These are phyloP conservation scores for Hansenula lynferdii DNA, from an alignment of 1,139 yeast species.

Conservation along the genomic window DNA sequence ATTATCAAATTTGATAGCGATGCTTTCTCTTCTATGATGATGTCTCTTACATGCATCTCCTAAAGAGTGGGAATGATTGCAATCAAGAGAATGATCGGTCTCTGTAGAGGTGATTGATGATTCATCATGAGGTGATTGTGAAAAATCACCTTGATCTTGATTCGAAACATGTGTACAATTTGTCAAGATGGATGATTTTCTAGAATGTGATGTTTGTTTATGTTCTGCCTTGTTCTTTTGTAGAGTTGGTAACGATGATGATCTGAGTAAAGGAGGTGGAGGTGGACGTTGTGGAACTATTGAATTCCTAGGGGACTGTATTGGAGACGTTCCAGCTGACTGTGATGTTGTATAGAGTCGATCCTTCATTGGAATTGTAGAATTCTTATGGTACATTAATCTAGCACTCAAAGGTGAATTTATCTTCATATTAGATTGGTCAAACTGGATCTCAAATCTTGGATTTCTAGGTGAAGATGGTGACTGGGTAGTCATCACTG, in stretches of 20 bases:
- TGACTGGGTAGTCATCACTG: no score
- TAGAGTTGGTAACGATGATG: neutral
- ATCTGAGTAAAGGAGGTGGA: neutral
- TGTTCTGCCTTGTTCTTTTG: neutral
- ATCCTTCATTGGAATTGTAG: no score
- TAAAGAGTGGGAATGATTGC: no score
- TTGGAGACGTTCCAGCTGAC: neutral
- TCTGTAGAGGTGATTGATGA: no score
- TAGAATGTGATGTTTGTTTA: neutral
- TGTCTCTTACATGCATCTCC: slow-evolving; percentile 22
- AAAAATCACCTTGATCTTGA: neutral
- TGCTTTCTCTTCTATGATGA: slow-evolving; percentile 23
- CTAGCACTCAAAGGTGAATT: neutral
- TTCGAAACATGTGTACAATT: neutral
- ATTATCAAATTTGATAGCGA: slow-evolving; percentile 21
- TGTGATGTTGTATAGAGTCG: neutral
- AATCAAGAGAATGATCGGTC: no score
- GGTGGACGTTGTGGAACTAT: neutral
- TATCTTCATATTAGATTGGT: neutral
- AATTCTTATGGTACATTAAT: neutral
- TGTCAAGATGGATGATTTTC: slow-evolving; percentile 1
- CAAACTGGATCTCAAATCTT: slow-evolving; percentile 1
- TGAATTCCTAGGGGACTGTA: neutral
- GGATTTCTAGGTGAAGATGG: neutral
- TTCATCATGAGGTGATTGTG: no score